phyloP scores from a whole-genome alignment of 495 filamentous ascomycete genomes.

The Xylaria venustula region DNA sequence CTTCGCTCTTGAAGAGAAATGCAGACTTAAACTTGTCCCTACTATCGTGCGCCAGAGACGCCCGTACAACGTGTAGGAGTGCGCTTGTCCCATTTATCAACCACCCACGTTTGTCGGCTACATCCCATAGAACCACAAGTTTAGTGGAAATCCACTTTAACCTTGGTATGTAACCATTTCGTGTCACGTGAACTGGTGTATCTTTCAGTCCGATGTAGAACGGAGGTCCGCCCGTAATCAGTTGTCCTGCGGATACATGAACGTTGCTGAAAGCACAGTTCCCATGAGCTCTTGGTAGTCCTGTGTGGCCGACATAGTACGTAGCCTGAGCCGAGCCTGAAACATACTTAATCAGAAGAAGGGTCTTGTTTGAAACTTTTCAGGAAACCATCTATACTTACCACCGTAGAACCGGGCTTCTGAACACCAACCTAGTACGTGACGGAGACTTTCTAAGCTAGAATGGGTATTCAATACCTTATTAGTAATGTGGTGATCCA shows the following conservation, averaged over 20 bases:
- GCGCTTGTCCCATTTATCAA: conserved; percentile 39
- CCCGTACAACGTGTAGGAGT: conserved; percentile 39
- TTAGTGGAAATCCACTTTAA: conserved; percentile 27
- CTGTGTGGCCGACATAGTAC: conserved; percentile 7
- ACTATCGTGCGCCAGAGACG: conserved; percentile 29
- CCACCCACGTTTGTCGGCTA: conserved; percentile 35
- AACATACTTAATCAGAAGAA: background rate
- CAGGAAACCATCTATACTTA: too few species aligned
- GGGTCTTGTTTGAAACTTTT: too few species aligned
- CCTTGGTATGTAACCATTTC: conserved; percentile 9
- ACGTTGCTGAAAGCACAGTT: conserved; percentile 24
- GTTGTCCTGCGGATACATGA: conserved; percentile 20
- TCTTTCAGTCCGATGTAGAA: conserved; percentile 24
- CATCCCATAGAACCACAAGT: conserved; percentile 37
- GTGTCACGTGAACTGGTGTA: conserved; percentile 18
- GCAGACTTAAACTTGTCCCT: conserved; percentile 11
- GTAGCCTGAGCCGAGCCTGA: conserved; percentile 3
- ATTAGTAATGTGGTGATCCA: too few species aligned
- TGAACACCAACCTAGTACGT: conserved; percentile 17
- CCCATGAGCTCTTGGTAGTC: conserved; percentile 3
- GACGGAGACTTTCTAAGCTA: conserved; percentile 4
- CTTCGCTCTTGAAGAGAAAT: conserved; percentile 3
- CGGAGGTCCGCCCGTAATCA: conserved; percentile 18
- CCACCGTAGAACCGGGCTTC: conserved; percentile 1
- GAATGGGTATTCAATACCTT: too few species aligned